A percentile compares a stretch with the other conserved stretches of the same genome.
Evolutionary conservation across 2,329 filamentous ascomycete genomes (phyloP).

Genomic region (Beauveria caledonica): DNA sequence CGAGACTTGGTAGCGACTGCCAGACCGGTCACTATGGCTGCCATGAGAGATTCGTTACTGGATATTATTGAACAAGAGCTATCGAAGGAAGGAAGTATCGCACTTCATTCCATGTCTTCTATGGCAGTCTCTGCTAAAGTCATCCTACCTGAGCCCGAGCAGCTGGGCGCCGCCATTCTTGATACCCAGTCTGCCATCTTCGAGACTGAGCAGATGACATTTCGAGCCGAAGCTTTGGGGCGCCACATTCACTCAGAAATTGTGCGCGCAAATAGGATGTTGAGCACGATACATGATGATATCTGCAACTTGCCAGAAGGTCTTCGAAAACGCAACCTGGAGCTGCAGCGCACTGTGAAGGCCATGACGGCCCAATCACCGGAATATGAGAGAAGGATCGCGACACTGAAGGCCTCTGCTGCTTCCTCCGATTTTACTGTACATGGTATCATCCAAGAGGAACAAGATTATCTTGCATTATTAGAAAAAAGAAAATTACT

Average conservation of each 20-base stretch:
- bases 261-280: slow-evolving; percentile 28
- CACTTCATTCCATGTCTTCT: slow-evolving; percentile 50
- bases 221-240: slow-evolving; percentile 48
- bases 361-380: slow-evolving; percentile 56
- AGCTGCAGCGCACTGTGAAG: slow-evolving; percentile 64
- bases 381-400: slow-evolving; percentile 44
- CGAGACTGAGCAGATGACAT: slow-evolving; percentile 46
- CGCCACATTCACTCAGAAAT: slow-evolving; percentile 46
- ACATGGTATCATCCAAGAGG: slow-evolving; percentile 49
- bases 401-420: slow-evolving; percentile 32
- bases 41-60: slow-evolving; percentile 34
- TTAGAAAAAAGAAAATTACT: slow-evolving; percentile 50
- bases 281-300: slow-evolving; percentile 34
- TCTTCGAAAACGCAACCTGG: slow-evolving; percentile 62
- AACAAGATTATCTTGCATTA: slow-evolving; percentile 50
- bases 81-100: slow-evolving; percentile 42
- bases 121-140: slow-evolving; percentile 43
- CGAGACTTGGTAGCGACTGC: slow-evolving; percentile 20
- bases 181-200: slow-evolving; percentile 46
- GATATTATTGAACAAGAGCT: slow-evolving; percentile 46
- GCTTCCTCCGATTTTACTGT: slow-evolving; percentile 38
- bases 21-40: slow-evolving; percentile 17
- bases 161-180: slow-evolving; percentile 44
- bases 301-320: slow-evolving; percentile 47
- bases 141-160: slow-evolving; percentile 37